Conservation (phyloP, 164 flowering plant genomes). For the Tetracentron sinense region DNA sequence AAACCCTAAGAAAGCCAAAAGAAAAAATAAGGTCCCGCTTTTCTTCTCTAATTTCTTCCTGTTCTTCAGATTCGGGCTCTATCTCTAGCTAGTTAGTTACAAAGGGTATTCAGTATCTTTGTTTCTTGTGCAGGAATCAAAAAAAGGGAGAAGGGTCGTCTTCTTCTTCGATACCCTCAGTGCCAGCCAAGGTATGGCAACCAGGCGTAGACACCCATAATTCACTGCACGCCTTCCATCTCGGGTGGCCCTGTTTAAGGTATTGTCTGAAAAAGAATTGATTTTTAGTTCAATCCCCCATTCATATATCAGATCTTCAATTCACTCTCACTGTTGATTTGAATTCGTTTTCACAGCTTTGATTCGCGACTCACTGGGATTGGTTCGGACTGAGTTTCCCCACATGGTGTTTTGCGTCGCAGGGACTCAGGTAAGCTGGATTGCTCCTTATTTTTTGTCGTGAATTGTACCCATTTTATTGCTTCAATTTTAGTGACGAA, state of each 20-base stretch:
- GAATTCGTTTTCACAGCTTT: conserved; percentile 57
- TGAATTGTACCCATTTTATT: no score
- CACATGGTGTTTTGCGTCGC: conserved; percentile 72
- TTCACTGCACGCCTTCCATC: conserved; percentile 78
- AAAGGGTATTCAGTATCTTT: background rate
- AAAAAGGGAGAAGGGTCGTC: conserved; percentile 54
- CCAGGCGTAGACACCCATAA: conserved; percentile 93
- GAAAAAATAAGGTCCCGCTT: no score
- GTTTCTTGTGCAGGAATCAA: conserved; percentile 29
- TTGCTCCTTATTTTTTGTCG: background rate
- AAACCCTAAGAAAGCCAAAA: no score
- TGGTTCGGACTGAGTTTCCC: conserved; percentile 80
- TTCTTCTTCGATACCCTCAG: conserved; percentile 33
- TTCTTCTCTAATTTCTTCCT: no score
- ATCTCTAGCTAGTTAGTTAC: background rate
- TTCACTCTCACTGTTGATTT: no score
- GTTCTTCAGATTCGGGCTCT: no score
- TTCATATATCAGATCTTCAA: no score
- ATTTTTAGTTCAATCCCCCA: no score
- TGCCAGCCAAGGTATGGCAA: conserved; percentile 77
- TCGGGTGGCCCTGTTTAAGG: conserved; percentile 97
- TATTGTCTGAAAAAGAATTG: no score
- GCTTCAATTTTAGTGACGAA: no score
- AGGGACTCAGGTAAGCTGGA: conserved; percentile 77
- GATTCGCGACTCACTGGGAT: conserved; percentile 78